Conservation (phyloP, 2,329 filamentous ascomycete genomes). For the Emmonsiellopsis sp. region DNA sequence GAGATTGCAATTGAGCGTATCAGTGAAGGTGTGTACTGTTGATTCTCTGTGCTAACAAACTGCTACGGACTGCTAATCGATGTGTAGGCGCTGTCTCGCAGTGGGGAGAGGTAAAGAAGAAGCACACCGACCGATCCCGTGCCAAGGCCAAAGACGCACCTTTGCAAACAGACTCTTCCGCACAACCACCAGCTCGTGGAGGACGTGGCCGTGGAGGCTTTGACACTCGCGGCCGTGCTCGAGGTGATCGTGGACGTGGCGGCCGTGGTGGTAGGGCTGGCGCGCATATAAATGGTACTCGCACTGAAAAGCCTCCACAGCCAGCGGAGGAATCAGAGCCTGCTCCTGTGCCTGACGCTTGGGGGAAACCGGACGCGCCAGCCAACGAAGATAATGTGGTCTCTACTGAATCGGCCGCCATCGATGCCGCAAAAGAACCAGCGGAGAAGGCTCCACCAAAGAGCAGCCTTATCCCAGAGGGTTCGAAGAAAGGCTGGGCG, state of each 20-base stretch:
- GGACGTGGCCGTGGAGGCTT: slow-evolving; percentile 40
- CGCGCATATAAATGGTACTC: slow-evolving; percentile 35
- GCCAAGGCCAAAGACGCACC: slow-evolving; percentile 38
- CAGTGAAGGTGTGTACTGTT: slow-evolving; percentile 34
- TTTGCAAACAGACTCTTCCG: slow-evolving; percentile 25
- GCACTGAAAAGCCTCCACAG: slow-evolving; percentile 23
- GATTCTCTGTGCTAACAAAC: not conserved
- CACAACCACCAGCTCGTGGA: slow-evolving; percentile 27
- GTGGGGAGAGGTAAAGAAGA: slow-evolving; percentile 47
- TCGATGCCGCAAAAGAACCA: slow-evolving; percentile 8
- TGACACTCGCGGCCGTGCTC: slow-evolving; percentile 37
- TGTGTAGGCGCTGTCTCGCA: slow-evolving; percentile 41
- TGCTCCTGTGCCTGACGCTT: slow-evolving; percentile 8
- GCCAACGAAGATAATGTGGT: slow-evolving; percentile 17
- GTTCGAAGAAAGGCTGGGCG: slow-evolving; percentile 52
- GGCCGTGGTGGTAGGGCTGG: slow-evolving; percentile 37
- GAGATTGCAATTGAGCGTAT: slow-evolving; percentile 43
- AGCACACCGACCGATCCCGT: slow-evolving; percentile 37
- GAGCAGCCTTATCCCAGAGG: slow-evolving; percentile 28
- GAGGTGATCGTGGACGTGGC: slow-evolving; percentile 40
- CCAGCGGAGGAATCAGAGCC: slow-evolving; percentile 4
- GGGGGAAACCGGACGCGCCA: slow-evolving; percentile 12
- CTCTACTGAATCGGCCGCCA: slow-evolving; percentile 15
- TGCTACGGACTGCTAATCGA: slow-evolving; percentile 4
- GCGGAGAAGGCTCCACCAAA: slow-evolving; percentile 18